These are phyloP conservation scores for Diplodia seriata DNA, from an alignment of 2,329 filamentous ascomycete genomes.

Conservation along the genomic window DNA sequence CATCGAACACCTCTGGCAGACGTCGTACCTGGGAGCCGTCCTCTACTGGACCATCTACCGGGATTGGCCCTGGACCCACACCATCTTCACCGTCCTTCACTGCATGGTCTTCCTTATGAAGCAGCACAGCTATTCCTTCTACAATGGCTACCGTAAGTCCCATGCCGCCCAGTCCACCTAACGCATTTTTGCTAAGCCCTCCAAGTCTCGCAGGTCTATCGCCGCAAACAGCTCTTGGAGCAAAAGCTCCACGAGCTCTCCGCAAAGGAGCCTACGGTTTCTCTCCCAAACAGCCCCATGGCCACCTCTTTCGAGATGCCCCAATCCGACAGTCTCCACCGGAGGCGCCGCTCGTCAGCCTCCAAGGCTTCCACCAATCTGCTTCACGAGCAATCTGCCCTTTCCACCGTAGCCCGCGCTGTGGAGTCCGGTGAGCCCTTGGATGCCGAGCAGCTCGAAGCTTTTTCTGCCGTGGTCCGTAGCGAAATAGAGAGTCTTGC, in stretches of 20 bases:
- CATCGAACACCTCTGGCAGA: constrained; percentile 77
- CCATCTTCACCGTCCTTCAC: constrained; percentile 78
- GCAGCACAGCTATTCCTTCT: constrained; percentile 80
- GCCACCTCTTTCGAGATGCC: constrained; percentile 15
- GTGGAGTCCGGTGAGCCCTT: constrained; percentile 68
- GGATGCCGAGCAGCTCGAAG: constrained; percentile 65
- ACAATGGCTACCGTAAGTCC: constrained; percentile 70
- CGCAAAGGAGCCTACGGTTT: constrained; percentile 51
- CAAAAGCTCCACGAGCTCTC: constrained; percentile 65
- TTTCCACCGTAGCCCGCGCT: constrained; percentile 66
- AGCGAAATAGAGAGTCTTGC: constrained; percentile 70
- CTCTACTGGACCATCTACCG: constrained; percentile 72
- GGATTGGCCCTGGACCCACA: constrained; percentile 85
- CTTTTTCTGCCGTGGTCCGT: constrained; percentile 70
- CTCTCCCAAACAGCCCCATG: constrained; percentile 26
- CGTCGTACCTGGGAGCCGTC: constrained; percentile 65
- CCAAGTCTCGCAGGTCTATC: constrained; percentile 64
- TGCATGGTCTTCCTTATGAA: constrained; percentile 82
- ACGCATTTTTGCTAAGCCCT: constrained; percentile 10
- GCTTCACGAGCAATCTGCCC: constrained; percentile 59
- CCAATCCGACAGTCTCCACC: constrained; percentile 31
- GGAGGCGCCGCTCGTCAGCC: constrained; percentile 44
- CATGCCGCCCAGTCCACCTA: not conserved
- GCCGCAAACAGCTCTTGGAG: constrained; percentile 53
- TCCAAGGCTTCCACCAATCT: constrained; percentile 53